Conservation (phyloP, 306 rosid genomes). For the Vigna trinervia region DNA sequence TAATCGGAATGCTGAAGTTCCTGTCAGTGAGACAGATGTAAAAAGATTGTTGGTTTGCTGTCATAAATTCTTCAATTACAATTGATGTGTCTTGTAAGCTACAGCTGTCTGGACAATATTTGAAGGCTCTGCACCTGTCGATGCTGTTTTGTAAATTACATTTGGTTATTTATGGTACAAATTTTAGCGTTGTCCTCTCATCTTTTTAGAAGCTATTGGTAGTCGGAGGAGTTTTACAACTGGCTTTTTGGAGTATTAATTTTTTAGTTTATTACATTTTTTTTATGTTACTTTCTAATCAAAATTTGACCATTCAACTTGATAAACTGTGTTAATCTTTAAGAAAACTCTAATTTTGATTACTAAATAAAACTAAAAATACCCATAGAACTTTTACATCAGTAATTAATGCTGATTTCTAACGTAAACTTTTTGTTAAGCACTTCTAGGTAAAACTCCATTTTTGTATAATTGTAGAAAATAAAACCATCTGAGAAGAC, state of each 20-base stretch:
- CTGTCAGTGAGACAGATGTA: conserved; percentile 46
- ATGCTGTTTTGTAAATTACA: conserved; percentile 8
- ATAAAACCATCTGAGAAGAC: not conserved
- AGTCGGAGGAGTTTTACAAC: not conserved
- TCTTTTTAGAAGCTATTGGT: conserved; percentile 21
- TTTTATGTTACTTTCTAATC: not conserved
- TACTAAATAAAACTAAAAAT: not conserved
- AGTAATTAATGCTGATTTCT: not conserved
- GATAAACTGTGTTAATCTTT: not conserved
- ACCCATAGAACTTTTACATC: not conserved
- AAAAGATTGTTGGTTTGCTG: conserved; percentile 72
- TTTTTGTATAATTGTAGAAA: not conserved
- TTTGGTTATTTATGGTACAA: not conserved
- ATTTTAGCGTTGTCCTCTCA: conserved; percentile 12
- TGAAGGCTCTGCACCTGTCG: not conserved
- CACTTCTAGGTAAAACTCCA: not conserved
- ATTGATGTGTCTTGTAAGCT: conserved; percentile 40
- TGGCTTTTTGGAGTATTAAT: not conserved
- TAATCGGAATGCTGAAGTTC: conserved; percentile 39
- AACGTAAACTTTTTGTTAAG: too few species aligned
- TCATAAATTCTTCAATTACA: conserved; percentile 57
- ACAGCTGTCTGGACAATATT: conserved; percentile 20
- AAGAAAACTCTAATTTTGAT: not conserved
- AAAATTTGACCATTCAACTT: not conserved
- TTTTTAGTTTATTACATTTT: not conserved